phyloP scores from a whole-genome alignment of 345 rosid genomes.

The Heritiera littoralis region DNA sequence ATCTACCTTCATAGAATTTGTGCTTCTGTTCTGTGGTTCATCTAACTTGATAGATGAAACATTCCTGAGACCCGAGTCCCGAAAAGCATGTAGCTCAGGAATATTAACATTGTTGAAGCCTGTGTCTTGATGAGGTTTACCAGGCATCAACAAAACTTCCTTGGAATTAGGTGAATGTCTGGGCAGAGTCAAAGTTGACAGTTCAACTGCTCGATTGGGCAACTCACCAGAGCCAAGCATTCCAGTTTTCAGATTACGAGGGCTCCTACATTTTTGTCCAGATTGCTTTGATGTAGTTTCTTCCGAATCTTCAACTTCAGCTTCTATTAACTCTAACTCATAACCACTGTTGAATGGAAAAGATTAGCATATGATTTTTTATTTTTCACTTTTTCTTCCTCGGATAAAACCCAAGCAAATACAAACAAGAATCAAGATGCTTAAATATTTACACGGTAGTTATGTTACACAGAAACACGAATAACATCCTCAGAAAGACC shows the following conservation, averaged over 20 bases:
- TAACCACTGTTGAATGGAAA: conserved; percentile 52
- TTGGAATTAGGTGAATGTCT: conserved; percentile 33
- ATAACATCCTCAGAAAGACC: neutral
- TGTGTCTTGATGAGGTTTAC: conserved; percentile 32
- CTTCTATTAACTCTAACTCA: conserved; percentile 80
- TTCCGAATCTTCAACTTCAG: conserved; percentile 93
- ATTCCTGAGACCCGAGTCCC: conserved; percentile 17
- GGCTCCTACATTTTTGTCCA: conserved; percentile 40
- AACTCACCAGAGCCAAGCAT: conserved; percentile 31
- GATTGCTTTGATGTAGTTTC: conserved; percentile 46
- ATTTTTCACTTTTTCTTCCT: neutral
- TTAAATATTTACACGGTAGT: neutral
- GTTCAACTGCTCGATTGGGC: conserved; percentile 34
- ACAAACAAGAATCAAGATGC: conserved; percentile 6
- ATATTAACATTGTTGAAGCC: conserved; percentile 27
- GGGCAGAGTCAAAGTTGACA: conserved; percentile 25
- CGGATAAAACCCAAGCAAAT: neutral
- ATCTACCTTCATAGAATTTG: conserved; percentile 24
- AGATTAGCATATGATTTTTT: neutral
- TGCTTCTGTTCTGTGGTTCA: conserved; percentile 33
- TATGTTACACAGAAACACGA: neutral
- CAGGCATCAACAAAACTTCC: conserved; percentile 34
- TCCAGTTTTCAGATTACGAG: conserved; percentile 42
- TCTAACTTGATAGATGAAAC: conserved; percentile 20
- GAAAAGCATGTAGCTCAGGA: conserved; percentile 31